Evolutionary conservation across 805 yeast species (phyloP).

Genomic region (Metschnikowia drakensbergensis): DNA sequence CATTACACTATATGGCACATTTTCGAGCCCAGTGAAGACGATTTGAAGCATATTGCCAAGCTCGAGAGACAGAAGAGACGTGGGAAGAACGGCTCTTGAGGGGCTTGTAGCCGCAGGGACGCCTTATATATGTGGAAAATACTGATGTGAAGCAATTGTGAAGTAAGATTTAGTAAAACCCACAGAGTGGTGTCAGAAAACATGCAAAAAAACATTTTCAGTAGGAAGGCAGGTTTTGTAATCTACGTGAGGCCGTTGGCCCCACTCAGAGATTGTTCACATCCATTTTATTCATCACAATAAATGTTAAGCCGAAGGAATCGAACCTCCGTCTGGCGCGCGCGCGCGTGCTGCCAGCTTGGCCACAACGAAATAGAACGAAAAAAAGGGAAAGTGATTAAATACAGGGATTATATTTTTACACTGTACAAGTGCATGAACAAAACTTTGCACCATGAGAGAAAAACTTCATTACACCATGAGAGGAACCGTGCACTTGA

Average conservation of each 20-base stretch:
- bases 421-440: neutral
- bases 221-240: constrained; percentile 51
- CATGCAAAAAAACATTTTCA: constrained; percentile 27
- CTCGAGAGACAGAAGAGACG: constrained; percentile 66
- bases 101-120: too few species aligned
- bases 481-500: too few species aligned
- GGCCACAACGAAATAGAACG: constrained; percentile 18
- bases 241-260: constrained; percentile 41
- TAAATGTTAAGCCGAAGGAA: constrained; percentile 20
- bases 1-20: constrained; percentile 90
- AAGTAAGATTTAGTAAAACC: neutral
- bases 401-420: neutral
- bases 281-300: constrained; percentile 45
- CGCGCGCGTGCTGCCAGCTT: constrained; percentile 9
- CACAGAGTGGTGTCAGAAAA: neutral
- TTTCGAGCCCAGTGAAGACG: constrained; percentile 85
- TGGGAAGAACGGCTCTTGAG: constrained; percentile 11
- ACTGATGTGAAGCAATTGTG: too few species aligned
- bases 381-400: neutral
- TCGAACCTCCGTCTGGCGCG: constrained; percentile 21
- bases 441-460: too few species aligned
- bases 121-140: too few species aligned
- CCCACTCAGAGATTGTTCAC: constrained; percentile 49
- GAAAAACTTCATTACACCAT: too few species aligned
- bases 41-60: constrained; percentile 62